Percentiles rank a stretch among this genome's conserved stretches.
Evolutionary conservation across 257 asterid species (phyloP).

Genomic region (Solanum raphanifolium): DNA sequence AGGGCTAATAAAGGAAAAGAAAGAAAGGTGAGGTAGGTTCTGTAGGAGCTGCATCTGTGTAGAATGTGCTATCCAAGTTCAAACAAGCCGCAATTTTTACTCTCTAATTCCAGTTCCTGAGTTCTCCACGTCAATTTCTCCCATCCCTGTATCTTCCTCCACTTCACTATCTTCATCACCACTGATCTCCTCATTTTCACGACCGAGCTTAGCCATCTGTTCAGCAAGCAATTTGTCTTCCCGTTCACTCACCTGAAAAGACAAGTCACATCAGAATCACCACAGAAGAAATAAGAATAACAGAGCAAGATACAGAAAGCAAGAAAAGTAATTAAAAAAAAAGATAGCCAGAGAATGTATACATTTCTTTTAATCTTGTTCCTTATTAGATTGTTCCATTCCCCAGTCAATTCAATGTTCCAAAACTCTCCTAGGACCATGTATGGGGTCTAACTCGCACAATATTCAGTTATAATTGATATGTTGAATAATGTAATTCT

Average conservation of each 20-base stretch:
- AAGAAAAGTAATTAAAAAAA: neutral
- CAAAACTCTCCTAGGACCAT: neutral
- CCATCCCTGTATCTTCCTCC: constrained; percentile 99
- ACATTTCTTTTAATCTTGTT: neutral
- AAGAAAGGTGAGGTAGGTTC: neutral
- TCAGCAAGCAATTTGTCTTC: constrained; percentile 83
- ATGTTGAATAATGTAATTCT: neutral
- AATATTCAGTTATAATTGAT: neutral
- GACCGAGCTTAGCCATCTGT: constrained; percentile 63
- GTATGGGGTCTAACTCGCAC: neutral
- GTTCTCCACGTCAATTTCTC: constrained; percentile 66
- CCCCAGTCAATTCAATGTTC: neutral
- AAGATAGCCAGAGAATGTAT: neutral
- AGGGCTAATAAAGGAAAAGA: neutral
- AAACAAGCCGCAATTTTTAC: neutral
- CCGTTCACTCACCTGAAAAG: constrained; percentile 81
- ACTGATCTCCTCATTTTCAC: constrained; percentile 67
- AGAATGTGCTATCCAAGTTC: neutral
- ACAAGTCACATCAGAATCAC: neutral
- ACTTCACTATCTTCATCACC: constrained; percentile 90
- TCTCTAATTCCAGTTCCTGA: constrained; percentile 33
- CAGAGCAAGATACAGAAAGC: neutral
- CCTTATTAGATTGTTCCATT: neutral
- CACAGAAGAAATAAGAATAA: neutral
- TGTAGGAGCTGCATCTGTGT: neutral